A percentile compares a stretch with the other conserved stretches of the same genome.
These are phyloP conservation scores for Paxillus involutus DNA, from an alignment of 768 basidiomycete genomes.

Conservation along the genomic window DNA sequence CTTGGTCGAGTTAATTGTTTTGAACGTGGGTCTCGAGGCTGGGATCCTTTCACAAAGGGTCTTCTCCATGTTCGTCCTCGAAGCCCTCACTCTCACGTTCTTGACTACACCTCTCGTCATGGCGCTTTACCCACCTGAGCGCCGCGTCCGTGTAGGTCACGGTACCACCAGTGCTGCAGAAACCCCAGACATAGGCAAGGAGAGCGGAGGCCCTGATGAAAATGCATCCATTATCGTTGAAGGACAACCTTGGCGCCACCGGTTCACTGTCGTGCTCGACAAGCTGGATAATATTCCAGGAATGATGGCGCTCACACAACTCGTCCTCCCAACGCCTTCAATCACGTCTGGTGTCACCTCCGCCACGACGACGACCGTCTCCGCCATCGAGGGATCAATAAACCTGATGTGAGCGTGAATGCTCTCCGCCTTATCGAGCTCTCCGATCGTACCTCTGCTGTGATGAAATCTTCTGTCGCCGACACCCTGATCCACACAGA, in stretches of 20 bases:
- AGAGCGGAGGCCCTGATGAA: conserved; percentile 19
- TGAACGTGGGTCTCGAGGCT: conserved; percentile 88
- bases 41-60: conserved; percentile 74
- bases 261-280: conserved; percentile 86
- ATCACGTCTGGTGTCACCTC: conserved; percentile 5
- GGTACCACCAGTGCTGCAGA: conserved; percentile 35
- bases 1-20: conserved; percentile 90
- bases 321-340: conserved; percentile 52
- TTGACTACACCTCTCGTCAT: conserved; percentile 80
- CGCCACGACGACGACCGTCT: conserved; percentile 4
- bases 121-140: conserved; percentile 63
- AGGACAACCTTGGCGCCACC: conserved; percentile 43
- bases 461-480: conserved; percentile 63
- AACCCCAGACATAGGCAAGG: conserved; percentile 30
- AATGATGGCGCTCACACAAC: conserved; percentile 87
- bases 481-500: conserved; percentile 72
- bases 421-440: conserved; percentile 88
- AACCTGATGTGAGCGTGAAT: conserved; percentile 48
- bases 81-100: conserved; percentile 79
- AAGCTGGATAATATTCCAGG: conserved; percentile 86
- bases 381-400: conserved; percentile 7
- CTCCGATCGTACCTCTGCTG: conserved; percentile 61
- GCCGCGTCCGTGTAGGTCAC: conserved; percentile 43
- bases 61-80: conserved; percentile 95
- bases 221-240: conserved; percentile 9